Base-by-base conservation (phyloP, 1,284 basidiomycete species). In the Ustilago nuda region DNA sequence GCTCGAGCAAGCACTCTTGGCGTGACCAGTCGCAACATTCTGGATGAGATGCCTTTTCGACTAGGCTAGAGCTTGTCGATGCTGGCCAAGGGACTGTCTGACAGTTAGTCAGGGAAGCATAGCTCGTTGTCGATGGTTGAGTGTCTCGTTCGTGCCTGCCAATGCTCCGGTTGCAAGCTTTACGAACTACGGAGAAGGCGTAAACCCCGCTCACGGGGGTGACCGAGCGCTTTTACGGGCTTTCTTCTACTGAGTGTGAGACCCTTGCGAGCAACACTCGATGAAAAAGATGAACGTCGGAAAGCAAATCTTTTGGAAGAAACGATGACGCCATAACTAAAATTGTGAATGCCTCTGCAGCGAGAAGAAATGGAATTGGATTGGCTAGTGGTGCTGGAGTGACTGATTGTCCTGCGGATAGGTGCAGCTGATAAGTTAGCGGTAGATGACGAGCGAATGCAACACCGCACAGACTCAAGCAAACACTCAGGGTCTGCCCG, bases 401-500 rank as follows among this genome's bases (percentile, higher is more conserved):
- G 30, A 30, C 48, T 50, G 43, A 45, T 45, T 45, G 43, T 19
- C 39, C 36, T n/a, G 45, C 30, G 30, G 19, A 46, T 45, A 46
- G 35, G 37, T 54, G 63, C 56, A 66, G 64, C 52, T 41, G 57
- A 60, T 55, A 36, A 27, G 23, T 27, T n/a, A 39, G 15, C 61
- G 27, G 39, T 23, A 15, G 37, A 41, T 56, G 61, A 51, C 54
- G 61, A 63, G 57, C 55, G 61, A 63, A 50, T 43, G 59, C 56
- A 61, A 19, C 51, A 43, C 59, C 59, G 66, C 61, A 69, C 61
- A 45, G 61, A 63, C 66, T 43, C 43, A 19, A 45, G 36, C 13
- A 35, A 11, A 54, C 12, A 30, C 6, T 13, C 19, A 56, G 39
- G 23, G 54, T 56, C 35, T 36, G 43, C 35, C 23, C 1, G 17